A percentile compares a stretch with the other conserved stretches of the same genome.
These are phyloP conservation scores for Arachnomyces sp. DNA, from an alignment of 2,329 filamentous ascomycete species.

Conservation along the genomic window DNA sequence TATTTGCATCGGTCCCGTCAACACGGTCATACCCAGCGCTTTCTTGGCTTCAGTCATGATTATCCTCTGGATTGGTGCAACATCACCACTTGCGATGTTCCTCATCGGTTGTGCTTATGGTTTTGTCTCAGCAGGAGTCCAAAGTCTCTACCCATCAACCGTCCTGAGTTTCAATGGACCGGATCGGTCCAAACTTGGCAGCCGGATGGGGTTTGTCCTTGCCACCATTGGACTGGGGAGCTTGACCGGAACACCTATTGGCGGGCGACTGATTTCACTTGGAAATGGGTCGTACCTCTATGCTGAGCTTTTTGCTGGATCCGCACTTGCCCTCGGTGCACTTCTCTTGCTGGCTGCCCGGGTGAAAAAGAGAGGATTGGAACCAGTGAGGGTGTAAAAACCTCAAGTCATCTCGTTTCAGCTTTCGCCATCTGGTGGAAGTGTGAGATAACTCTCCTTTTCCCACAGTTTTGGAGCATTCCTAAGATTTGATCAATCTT, in stretches of 20 bases:
- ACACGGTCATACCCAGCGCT: conserved; percentile 26
- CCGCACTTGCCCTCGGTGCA: conserved; percentile 1
- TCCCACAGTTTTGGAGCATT: no score
- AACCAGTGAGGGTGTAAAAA: conserved; percentile 4
- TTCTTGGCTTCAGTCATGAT: conserved; percentile 43
- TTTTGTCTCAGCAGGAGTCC: conserved; percentile 23
- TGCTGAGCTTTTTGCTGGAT: conserved; percentile 9
- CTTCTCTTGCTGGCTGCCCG: conserved; percentile 7
- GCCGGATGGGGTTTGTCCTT: conserved; percentile 7
- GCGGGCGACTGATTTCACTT: conserved; percentile 6
- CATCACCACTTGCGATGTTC: conserved; percentile 12
- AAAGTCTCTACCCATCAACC: conserved; percentile 19
- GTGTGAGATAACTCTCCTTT: no score
- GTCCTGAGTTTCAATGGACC: conserved; percentile 7
- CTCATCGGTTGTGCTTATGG: conserved; percentile 26
- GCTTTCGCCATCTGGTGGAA: no score
- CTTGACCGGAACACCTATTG: conserved; percentile 8
- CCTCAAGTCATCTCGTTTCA: no score
- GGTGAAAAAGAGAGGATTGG: conserved; percentile 7
- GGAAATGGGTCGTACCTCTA: conserved; percentile 7
- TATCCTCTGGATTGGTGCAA: conserved; percentile 42
- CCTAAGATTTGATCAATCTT: no score
- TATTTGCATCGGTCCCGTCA: conserved; percentile 24
- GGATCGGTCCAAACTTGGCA: conserved; percentile 2
- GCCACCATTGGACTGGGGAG: conserved; percentile 4